Evolutionary conservation across 805 yeast genomes (phyloP).

Genomic region (Diddensiella transvaalensis): DNA sequence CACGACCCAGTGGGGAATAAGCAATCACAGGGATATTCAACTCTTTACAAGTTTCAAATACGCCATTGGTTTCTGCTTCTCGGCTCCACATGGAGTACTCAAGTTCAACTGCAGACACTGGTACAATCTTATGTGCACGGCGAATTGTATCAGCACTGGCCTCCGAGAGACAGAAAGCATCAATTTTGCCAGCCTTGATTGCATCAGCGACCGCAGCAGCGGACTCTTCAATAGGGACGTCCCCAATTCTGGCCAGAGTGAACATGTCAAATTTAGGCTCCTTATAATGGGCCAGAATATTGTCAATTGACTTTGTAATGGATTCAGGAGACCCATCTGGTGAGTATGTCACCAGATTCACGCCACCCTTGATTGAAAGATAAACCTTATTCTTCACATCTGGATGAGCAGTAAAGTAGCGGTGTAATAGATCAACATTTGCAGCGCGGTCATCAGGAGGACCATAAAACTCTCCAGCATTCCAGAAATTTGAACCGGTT

Average conservation of each 20-base stretch:
- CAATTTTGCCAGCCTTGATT: slow-evolving; percentile 60
- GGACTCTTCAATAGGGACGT: slow-evolving; percentile 54
- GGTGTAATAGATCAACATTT: slow-evolving; percentile 55
- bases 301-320: slow-evolving; percentile 47
- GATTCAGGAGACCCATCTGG: slow-evolving; percentile 53
- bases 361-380: slow-evolving; percentile 67
- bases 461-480: slow-evolving; percentile 84
- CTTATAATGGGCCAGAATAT: slow-evolving; percentile 31
- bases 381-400: slow-evolving; percentile 52
- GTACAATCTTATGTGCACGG: slow-evolving; percentile 52
- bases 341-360: slow-evolving; percentile 36
- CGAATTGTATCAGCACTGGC: slow-evolving; percentile 58
- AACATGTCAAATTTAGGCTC: slow-evolving; percentile 44
- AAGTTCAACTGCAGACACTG: slow-evolving; percentile 67
- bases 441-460: slow-evolving; percentile 36
- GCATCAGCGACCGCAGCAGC: slow-evolving; percentile 50
- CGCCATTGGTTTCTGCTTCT: slow-evolving; percentile 60
- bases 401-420: slow-evolving; percentile 55
- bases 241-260: slow-evolving; percentile 70
- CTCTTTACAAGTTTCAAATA: slow-evolving; percentile 55
- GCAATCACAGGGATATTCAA: slow-evolving; percentile 64
- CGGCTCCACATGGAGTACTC: slow-evolving; percentile 73
- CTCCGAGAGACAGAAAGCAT: slow-evolving; percentile 74
- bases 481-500: slow-evolving; percentile 51
- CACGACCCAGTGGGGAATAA: slow-evolving; percentile 82